A percentile compares a stretch with the other conserved stretches of the same genome.
These are phyloP conservation scores for Aegilops speltoides DNA, from an alignment of 176 grass and related monocot species.

Conservation along the genomic window DNA sequence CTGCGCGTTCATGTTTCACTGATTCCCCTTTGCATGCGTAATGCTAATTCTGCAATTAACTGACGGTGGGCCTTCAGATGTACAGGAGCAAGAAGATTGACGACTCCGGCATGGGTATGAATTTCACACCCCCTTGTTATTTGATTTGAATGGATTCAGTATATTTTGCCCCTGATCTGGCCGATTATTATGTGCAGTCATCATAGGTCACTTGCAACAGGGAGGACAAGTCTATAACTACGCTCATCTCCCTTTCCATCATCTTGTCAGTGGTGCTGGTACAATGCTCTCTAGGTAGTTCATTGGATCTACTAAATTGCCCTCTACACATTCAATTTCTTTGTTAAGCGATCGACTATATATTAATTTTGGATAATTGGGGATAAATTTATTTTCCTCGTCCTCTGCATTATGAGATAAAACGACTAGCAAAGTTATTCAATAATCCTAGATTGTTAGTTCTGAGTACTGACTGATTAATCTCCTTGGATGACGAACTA, in stretches of 20 bases:
- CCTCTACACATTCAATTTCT: background rate
- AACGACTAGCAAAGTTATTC: background rate
- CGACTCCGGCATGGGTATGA: slow-evolving; percentile 49
- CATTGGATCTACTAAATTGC: slow-evolving; percentile 19
- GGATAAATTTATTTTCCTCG: no score
- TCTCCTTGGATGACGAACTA: background rate
- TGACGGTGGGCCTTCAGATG: slow-evolving; percentile 41
- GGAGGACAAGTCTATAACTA: background rate
- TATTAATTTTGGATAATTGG: no score
- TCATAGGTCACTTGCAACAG: slow-evolving; percentile 26
- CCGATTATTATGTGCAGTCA: slow-evolving; percentile 7
- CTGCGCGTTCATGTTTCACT: background rate
- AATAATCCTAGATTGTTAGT: no score
- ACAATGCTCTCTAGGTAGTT: slow-evolving; percentile 45
- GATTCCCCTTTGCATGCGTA: background rate
- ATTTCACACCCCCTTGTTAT: background rate
- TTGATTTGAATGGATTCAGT: background rate
- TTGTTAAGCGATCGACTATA: background rate
- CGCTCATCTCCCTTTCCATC: slow-evolving; percentile 17
- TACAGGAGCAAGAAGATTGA: slow-evolving; percentile 79
- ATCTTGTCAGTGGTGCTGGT: slow-evolving; percentile 7
- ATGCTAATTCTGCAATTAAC: background rate
- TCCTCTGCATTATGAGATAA: no score
- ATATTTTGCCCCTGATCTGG: background rate
- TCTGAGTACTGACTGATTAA: background rate